Evolutionary conservation across 495 filamentous ascomycete genomes (phyloP).

Genomic region (Aspergillus funiculosus): DNA sequence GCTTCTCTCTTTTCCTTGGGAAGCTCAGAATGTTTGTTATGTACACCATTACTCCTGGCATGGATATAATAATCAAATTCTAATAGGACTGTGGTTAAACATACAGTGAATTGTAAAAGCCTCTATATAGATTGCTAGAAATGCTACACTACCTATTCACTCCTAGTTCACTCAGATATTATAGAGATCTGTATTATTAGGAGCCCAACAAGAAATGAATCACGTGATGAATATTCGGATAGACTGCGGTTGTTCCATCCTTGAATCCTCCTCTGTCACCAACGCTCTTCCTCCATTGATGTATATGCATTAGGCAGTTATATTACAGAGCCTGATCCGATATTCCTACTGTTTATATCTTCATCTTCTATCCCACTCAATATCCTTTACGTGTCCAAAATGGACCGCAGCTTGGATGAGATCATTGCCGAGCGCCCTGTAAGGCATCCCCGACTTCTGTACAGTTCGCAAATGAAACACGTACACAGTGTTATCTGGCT

Average conservation of each 20-base stretch:
- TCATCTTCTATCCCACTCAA: not conserved
- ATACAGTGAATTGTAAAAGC: too few relatives aligned
- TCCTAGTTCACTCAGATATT: too few relatives aligned
- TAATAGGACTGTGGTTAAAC: slow-evolving; percentile 3
- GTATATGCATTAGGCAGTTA: not conserved
- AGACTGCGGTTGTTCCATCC: not conserved
- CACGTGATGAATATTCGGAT: slow-evolving; percentile 12
- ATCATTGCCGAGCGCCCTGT: slow-evolving; percentile 78
- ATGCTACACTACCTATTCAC: too few relatives aligned
- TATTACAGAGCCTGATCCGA: not conserved
- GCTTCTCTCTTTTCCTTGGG: not conserved
- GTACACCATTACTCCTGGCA: slow-evolving; percentile 8
- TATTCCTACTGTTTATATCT: not conserved
- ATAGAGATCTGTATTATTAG: not conserved
- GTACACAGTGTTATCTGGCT: not conserved
- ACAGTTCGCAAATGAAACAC: not conserved
- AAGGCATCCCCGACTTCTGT: slow-evolving; percentile 27
- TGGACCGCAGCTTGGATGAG: slow-evolving; percentile 82
- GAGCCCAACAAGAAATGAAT: not conserved
- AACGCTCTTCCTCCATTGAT: slow-evolving; percentile 8
- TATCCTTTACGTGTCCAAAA: slow-evolving; percentile 29
- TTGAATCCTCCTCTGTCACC: not conserved
- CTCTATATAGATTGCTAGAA: too few relatives aligned
- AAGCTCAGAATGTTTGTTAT: not conserved
- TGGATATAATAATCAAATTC: slow-evolving; percentile 9